These are phyloP conservation scores for Phytopythium delawarense DNA, from an alignment of 352 stramenopile species.

Conservation along the genomic window DNA sequence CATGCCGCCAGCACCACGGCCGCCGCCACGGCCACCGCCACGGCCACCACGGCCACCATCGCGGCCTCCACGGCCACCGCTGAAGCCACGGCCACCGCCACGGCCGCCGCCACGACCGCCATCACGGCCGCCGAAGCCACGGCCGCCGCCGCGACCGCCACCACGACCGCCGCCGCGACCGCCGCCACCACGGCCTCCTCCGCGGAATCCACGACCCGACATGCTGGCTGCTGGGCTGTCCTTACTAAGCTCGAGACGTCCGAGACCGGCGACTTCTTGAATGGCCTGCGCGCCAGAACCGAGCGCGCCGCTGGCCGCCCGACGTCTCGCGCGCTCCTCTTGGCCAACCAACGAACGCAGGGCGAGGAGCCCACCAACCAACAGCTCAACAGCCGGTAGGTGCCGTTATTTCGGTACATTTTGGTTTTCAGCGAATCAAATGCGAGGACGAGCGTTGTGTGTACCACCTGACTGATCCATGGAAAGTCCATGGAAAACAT, in stretches of 20 bases:
- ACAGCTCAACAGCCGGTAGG: not conserved
- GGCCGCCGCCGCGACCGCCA: conserved; percentile 40
- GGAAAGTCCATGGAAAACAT: no score
- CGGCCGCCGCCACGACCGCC: conserved; percentile 38
- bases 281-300: not conserved
- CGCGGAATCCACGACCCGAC: conserved; percentile 59
- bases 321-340: conserved; percentile 1
- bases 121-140: conserved; percentile 40
- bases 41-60: conserved; percentile 36
- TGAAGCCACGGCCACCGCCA: conserved; percentile 35
- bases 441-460: not conserved
- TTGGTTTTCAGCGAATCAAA: not conserved
- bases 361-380: conserved; percentile 6
- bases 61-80: conserved; percentile 33
- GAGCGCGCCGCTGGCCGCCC: not conserved
- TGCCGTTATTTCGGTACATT: not conserved
- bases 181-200: conserved; percentile 53
- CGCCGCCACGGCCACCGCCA: conserved; percentile 56
- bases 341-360: conserved; percentile 5
- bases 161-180: conserved; percentile 54
- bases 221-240: conserved; percentile 10
- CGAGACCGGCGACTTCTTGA: conserved; percentile 8
- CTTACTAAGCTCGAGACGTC: not conserved
- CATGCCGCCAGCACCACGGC: conserved; percentile 85
- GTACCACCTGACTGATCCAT: not conserved